Base-by-base conservation (phyloP, 75 land plant genomes). In the Pinus albicaulis region DNA sequence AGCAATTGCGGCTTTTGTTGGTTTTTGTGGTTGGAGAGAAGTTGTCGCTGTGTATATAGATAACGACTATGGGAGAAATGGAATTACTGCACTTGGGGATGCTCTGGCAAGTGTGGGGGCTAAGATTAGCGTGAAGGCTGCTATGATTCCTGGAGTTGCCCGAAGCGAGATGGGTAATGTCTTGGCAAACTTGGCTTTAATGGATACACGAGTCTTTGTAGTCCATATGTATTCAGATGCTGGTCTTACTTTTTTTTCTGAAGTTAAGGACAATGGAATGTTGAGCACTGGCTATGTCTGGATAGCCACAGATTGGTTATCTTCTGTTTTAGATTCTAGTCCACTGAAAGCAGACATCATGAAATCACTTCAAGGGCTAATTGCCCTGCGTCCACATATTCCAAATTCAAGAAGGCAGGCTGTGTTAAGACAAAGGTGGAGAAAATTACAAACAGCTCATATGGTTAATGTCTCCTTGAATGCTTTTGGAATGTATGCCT, bases 401-500 rank as follows among this genome's bases (percentile, higher is more conserved):
- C 93, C 98, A 28, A 86, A 89, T 79, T 79, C 92, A 72, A 72
- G 74, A 53, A 53, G 58, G 22, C 84, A 84, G 60, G 74, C 41
- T 34, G 38, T 24, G 1, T 89, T 92, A 58, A 74, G 26, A 1
- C 76, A 84, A 41, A 80, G 81, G 70, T 93, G 91, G 94, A 88
- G 75, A 22, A 76, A 74, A 1, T 28, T 85, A 20, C 56, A 72
- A 72, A 25, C 31, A 72, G 59, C 65, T 23, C 5, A 74, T 22
- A 72, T 28, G 11, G 85, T 71, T 31, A 22, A 17, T 60, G 70
- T 17, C 17, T 85, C 63, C 75, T 78, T 83, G 56, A 88, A 88
- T 78, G 72, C 86, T 16, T 93, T 89, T 80, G 94, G 85, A 7
- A 72, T 92, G 14, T 91, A 87, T 89, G 94, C 96, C 7, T 91